Percentiles rank a stretch among this genome's conserved stretches.
These are phyloP conservation scores for Centrapalus pauciflorus DNA, from an alignment of 129 eudicot genomes.

Conservation along the genomic window DNA sequence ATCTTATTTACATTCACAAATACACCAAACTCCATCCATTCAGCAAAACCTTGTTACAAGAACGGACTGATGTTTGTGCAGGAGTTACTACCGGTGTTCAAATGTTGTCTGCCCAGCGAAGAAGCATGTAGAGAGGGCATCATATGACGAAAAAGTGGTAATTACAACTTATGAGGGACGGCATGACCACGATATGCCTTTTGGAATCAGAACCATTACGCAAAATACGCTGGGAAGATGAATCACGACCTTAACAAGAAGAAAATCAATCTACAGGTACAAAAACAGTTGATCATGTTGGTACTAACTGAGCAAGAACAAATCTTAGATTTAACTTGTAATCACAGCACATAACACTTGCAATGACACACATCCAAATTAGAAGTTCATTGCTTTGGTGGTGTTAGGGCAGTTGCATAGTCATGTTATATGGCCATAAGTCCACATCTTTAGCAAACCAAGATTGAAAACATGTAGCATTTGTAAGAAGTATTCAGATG, in stretches of 20 bases:
- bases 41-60: not conserved
- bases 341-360: not conserved
- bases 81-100: constrained; percentile 73
- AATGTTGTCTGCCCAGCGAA: constrained; percentile 55
- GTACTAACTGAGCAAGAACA: constrained; percentile 26
- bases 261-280: constrained; percentile 20
- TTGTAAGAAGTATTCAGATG: not conserved
- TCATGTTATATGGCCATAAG: too few species aligned
- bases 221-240: constrained; percentile 31
- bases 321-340: not conserved
- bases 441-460: too few species aligned
- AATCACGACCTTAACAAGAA: constrained; percentile 34
- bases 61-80: constrained; percentile 14
- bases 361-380: not conserved
- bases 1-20: constrained; percentile 1
- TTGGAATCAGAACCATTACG: constrained; percentile 35
- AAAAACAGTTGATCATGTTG: constrained; percentile 36
- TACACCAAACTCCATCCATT: constrained; percentile 2
- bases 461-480: too few species aligned
- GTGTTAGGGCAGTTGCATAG: too few species aligned
- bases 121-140: constrained; percentile 67
- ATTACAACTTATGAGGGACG: constrained; percentile 66
- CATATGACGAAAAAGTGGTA: constrained; percentile 57
- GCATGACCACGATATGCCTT: constrained; percentile 51
- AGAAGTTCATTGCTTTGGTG: too few species aligned